Conservation (phyloP, 225 moss, liverwort and hornwort genomes). For the Pseudoscleropodium purum region DNA sequence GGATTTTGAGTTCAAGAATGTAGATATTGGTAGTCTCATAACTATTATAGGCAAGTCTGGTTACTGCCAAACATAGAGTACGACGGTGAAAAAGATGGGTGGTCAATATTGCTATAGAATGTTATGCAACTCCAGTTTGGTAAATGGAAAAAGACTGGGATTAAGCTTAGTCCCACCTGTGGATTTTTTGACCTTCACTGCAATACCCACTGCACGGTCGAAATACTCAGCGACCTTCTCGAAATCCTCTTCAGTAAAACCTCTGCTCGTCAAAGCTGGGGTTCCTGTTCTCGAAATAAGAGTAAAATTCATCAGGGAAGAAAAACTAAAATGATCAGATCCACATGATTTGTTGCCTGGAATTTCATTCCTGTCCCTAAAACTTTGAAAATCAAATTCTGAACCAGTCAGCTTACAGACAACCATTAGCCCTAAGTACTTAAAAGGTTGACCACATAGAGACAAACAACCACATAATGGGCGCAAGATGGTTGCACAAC, state of each 20-base stretch:
- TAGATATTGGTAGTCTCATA: no score
- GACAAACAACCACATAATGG: not conserved
- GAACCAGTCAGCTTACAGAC: not conserved
- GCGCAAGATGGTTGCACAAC: no score
- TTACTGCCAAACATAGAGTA: not conserved
- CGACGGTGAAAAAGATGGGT: not conserved
- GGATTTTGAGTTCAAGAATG: not conserved
- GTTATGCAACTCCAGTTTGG: not conserved
- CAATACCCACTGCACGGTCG: conserved; percentile 66
- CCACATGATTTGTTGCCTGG: not conserved
- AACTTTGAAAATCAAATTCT: not conserved
- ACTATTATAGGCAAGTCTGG: not conserved
- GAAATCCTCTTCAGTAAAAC: conserved; percentile 92
- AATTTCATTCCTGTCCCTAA: not conserved
- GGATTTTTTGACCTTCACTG: conserved; percentile 70
- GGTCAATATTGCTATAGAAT: not conserved
- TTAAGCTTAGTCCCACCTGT: conserved; percentile 16
- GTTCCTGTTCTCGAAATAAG: conserved; percentile 39
- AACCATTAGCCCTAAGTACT: not conserved
- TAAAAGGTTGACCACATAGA: not conserved
- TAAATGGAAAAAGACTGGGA: not conserved
- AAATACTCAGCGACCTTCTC: conserved; percentile 92
- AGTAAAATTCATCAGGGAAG: not conserved
- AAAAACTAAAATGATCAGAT: not conserved
- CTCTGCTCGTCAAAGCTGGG: conserved; percentile 92